Percentiles rank a stretch among this genome's conserved stretches.
Evolutionary conservation across 2,329 filamentous ascomycete genomes (phyloP).

Genomic region (Purpureocillium takamizusanense): DNA sequence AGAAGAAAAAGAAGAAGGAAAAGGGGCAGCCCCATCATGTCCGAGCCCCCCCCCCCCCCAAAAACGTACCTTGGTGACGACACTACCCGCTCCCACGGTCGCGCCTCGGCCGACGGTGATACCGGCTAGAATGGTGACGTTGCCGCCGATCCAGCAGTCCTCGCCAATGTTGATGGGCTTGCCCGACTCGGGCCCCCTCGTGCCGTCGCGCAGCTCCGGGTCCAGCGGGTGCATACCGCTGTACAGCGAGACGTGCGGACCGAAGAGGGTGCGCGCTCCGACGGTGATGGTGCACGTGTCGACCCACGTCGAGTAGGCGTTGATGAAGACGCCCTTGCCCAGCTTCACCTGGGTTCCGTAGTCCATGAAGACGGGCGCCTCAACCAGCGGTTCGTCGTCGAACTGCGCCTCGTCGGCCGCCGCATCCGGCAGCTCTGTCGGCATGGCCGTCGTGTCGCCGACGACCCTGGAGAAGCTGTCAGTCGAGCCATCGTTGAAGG

Average conservation of each 20-base stretch:
- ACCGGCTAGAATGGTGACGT: constrained; percentile 62
- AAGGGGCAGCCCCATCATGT: constrained; percentile 11
- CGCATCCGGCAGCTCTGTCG: constrained; percentile 2
- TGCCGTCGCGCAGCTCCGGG: constrained; percentile 64
- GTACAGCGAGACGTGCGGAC: constrained; percentile 70
- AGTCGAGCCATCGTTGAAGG: too few species aligned
- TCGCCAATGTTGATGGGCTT: constrained; percentile 67
- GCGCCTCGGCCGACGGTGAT: constrained; percentile 68
- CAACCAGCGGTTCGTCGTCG: constrained; percentile 11
- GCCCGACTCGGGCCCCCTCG: constrained; percentile 64
- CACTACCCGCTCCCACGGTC: constrained; percentile 71
- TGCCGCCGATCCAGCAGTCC: constrained; percentile 74
- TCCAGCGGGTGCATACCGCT: constrained; percentile 71
- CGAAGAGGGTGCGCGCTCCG: constrained; percentile 68
- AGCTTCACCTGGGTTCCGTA: constrained; percentile 27
- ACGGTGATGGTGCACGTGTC: constrained; percentile 70
- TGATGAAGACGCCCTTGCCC: constrained; percentile 66
- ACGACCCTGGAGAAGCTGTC: constrained; percentile 3
- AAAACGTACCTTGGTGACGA: constrained; percentile 58
- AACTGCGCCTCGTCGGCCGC: constrained; percentile 5
- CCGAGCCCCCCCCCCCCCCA: too few species aligned
- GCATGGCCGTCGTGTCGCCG: constrained; percentile 3
- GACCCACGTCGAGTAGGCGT: constrained; percentile 63
- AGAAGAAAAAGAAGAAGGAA: too few species aligned
- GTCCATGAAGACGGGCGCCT: constrained; percentile 6